These are phyloP conservation scores for Penicillium ucsense DNA, from an alignment of 495 filamentous ascomycete genomes.

Conservation along the genomic window DNA sequence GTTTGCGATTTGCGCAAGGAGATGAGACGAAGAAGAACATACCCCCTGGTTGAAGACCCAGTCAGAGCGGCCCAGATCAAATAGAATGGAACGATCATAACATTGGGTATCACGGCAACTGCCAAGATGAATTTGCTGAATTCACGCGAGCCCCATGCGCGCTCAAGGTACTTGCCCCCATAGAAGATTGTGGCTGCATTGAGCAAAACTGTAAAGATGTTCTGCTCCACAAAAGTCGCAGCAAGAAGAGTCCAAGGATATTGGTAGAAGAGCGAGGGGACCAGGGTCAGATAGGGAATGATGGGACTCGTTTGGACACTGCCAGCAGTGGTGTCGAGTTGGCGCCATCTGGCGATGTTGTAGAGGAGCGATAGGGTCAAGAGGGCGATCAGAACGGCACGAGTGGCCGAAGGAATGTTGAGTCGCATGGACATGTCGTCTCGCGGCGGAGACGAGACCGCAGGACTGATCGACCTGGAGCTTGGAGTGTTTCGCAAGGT, in stretches of 20 bases:
- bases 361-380: slow-evolving; percentile 71
- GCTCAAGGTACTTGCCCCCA: slow-evolving; percentile 89
- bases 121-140: slow-evolving; percentile 85
- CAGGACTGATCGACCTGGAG: slow-evolving; percentile 14
- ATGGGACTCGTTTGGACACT: slow-evolving; percentile 42
- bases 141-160: slow-evolving; percentile 90
- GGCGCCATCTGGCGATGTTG: slow-evolving; percentile 48
- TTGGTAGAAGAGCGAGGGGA: slow-evolving; percentile 70
- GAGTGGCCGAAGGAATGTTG: slow-evolving; percentile 86
- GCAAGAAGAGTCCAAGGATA: slow-evolving; percentile 91
- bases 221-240: slow-evolving; percentile 85
- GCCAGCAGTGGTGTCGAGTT: slow-evolving; percentile 53
- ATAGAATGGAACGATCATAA: slow-evolving; percentile 61
- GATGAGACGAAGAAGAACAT: slow-evolving; percentile 24
- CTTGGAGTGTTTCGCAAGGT: slow-evolving; percentile 5
- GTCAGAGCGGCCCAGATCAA: slow-evolving; percentile 61
- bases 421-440: slow-evolving; percentile 67
- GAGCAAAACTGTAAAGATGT: slow-evolving; percentile 76
- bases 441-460: slow-evolving; percentile 25
- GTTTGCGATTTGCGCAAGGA: background rate
- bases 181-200: slow-evolving; percentile 79
- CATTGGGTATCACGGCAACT: slow-evolving; percentile 68
- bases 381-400: slow-evolving; percentile 64
- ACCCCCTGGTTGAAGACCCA: slow-evolving; percentile 59
- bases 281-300: slow-evolving; percentile 75